Conservation (phyloP, 257 asterid species). For the Parsonsia alboflavescens region DNA sequence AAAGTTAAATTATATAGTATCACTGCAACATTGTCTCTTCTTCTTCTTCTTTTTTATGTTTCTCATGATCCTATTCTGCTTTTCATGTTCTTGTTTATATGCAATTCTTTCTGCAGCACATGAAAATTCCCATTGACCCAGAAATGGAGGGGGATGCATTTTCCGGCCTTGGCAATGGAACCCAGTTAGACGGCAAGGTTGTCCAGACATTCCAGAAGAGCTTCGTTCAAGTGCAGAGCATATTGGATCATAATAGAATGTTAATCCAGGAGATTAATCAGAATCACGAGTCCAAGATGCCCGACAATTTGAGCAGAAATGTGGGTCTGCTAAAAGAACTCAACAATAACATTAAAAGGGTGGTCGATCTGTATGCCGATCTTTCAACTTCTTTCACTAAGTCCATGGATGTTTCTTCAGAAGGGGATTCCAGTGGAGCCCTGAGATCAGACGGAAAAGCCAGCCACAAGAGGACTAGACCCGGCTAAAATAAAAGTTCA, state of each 20-base stretch:
- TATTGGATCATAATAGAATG: conserved; percentile 77
- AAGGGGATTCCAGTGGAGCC: conserved; percentile 69
- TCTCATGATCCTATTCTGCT: conserved; percentile 2
- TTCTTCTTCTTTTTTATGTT: conserved; percentile 8
- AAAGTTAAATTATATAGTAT: conserved; percentile 17
- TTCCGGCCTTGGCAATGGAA: conserved; percentile 52
- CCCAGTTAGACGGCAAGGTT: conserved; percentile 59
- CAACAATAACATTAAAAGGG: conserved; percentile 78
- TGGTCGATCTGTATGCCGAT: conserved; percentile 75
- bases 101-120: conserved; percentile 26
- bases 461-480: conserved; percentile 64
- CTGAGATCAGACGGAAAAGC: conserved; percentile 44
- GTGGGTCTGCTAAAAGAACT: conserved; percentile 81
- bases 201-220: conserved; percentile 77
- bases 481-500: conserved; percentile 22
- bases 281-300: conserved; percentile 82
- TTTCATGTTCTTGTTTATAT: conserved; percentile 7
- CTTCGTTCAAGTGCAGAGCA: conserved; percentile 73
- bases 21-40: conserved; percentile 22
- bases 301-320: conserved; percentile 73
- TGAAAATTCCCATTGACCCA: conserved; percentile 14
- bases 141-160: conserved; percentile 77
- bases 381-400: conserved; percentile 63
- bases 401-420: conserved; percentile 65
- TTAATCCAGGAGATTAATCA: conserved; percentile 78